Percentiles rank a stretch among this genome's conserved stretches.
Evolutionary conservation across 257 asterid species (phyloP).

Genomic region (Penstemon newberryi): DNA sequence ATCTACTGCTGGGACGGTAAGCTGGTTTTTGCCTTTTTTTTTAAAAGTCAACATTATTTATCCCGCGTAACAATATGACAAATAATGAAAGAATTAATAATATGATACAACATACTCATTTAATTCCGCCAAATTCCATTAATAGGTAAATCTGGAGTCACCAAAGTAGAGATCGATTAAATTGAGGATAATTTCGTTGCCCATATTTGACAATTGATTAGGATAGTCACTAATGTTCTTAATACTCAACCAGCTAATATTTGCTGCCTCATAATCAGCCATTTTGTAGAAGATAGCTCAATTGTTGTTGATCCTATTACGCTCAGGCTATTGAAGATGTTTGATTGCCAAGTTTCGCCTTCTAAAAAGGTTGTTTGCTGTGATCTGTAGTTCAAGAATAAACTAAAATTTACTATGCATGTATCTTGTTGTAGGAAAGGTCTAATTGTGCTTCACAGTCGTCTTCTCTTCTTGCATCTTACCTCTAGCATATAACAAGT

Average conservation of each 20-base stretch:
- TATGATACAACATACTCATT: too few relatives aligned
- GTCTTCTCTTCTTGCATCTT: slow-evolving; percentile 17
- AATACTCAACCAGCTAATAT: slow-evolving; percentile 40
- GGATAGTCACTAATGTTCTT: too few relatives aligned
- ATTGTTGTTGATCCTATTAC: slow-evolving; percentile 61
- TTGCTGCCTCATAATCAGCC: slow-evolving; percentile 53
- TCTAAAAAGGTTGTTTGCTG: slow-evolving; percentile 52
- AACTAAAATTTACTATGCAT: slow-evolving; percentile 22
- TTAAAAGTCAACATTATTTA: neutral
- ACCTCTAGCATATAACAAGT: slow-evolving; percentile 8
- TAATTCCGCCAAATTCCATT: too few relatives aligned
- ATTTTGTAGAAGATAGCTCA: slow-evolving; percentile 61
- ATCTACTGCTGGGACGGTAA: slow-evolving; percentile 98
- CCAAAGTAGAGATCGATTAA: too few relatives aligned
- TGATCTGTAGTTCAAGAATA: slow-evolving; percentile 44
- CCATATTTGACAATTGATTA: too few relatives aligned
- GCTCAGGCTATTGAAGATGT: slow-evolving; percentile 64
- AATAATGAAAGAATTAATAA: too few relatives aligned
- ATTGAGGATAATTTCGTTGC: too few relatives aligned
- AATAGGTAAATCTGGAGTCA: too few relatives aligned
- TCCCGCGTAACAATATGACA: neutral
- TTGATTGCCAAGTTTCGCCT: slow-evolving; percentile 61
- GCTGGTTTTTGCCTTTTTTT: slow-evolving; percentile 25
- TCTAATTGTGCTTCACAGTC: neutral
- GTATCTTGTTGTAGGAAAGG: slow-evolving; percentile 29